These are phyloP conservation scores for Metschnikowia continentalis DNA, from an alignment of 805 yeast genomes.

Conservation along the genomic window DNA sequence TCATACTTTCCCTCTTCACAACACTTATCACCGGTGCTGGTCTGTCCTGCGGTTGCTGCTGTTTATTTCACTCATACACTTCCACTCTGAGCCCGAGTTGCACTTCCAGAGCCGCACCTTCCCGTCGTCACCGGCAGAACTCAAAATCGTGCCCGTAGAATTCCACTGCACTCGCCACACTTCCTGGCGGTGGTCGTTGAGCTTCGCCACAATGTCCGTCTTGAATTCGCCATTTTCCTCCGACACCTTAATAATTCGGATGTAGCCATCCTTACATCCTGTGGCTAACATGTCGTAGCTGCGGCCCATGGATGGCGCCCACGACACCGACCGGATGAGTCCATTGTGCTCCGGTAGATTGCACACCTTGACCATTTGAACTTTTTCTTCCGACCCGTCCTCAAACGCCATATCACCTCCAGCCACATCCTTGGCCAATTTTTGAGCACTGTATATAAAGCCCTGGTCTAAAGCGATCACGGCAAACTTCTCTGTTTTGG, in stretches of 20 bases:
- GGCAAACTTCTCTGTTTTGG: slow-evolving; percentile 67
- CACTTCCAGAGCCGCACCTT: slow-evolving; percentile 89
- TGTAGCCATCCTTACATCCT: slow-evolving; percentile 91
- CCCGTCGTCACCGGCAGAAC: slow-evolving; percentile 96
- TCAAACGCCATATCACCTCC: slow-evolving; percentile 2
- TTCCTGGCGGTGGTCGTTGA: slow-evolving; percentile 77
- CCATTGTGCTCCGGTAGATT: slow-evolving; percentile 82
- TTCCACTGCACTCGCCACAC: slow-evolving; percentile 98
- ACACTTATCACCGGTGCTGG: neutral
- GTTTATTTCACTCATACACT: slow-evolving; percentile 74
- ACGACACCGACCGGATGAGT: slow-evolving; percentile 78
- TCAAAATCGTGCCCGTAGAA: slow-evolving; percentile 83
- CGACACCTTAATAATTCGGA: slow-evolving; percentile 74
- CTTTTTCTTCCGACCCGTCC: slow-evolving; percentile 7
- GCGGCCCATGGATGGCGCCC: slow-evolving; percentile 98
- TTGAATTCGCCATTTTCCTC: slow-evolving; percentile 38
- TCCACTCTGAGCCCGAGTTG: slow-evolving; percentile 78
- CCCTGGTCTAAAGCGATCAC: slow-evolving; percentile 88
- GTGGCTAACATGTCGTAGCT: slow-evolving; percentile 87
- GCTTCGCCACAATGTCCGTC: slow-evolving; percentile 60
- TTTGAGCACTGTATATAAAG: slow-evolving; percentile 50
- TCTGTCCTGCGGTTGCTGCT: slow-evolving; percentile 18
- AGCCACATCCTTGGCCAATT: neutral
- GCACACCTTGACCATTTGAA: slow-evolving; percentile 51
- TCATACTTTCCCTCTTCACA: too few species aligned